Evolutionary conservation across 345 rosid genomes (phyloP).

Genomic region (Erodium maritimum): DNA sequence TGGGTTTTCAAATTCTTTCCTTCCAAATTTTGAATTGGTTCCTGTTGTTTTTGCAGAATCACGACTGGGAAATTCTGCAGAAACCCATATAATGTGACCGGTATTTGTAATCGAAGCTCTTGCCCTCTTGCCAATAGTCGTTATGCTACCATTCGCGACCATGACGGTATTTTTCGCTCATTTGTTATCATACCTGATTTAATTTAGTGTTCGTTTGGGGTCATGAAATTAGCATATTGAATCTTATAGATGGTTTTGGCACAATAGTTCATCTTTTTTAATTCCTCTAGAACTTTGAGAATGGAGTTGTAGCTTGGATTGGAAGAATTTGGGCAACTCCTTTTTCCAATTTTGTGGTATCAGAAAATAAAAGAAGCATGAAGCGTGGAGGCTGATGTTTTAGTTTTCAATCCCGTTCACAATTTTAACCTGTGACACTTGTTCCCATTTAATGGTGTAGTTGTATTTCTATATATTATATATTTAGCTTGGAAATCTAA

Average conservation of each 20-base stretch:
- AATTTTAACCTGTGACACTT: neutral
- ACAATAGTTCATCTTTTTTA: neutral
- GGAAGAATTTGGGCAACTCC: neutral
- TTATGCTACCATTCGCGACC: conserved; percentile 90
- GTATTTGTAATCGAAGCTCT: conserved; percentile 86
- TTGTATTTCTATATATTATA: no score
- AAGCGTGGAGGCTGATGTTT: neutral
- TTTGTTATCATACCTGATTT: conserved; percentile 1
- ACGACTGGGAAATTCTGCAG: conserved; percentile 79
- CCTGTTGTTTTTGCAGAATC: conserved; percentile 36
- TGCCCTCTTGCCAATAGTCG: conserved; percentile 97
- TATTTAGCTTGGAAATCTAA: no score
- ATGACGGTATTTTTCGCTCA: conserved; percentile 49
- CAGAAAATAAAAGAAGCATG: neutral
- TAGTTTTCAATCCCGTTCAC: neutral
- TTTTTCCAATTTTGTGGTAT: neutral
- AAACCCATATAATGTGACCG: conserved; percentile 86
- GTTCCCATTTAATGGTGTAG: no score
- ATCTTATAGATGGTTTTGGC: neutral
- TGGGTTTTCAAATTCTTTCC: no score
- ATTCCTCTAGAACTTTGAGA: neutral
- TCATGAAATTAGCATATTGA: neutral
- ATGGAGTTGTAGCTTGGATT: neutral
- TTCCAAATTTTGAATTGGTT: neutral
- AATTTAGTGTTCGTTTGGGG: neutral